phyloP scores from a whole-genome alignment of 2,329 filamentous ascomycete genomes.

The Pleomassaria siparia region DNA sequence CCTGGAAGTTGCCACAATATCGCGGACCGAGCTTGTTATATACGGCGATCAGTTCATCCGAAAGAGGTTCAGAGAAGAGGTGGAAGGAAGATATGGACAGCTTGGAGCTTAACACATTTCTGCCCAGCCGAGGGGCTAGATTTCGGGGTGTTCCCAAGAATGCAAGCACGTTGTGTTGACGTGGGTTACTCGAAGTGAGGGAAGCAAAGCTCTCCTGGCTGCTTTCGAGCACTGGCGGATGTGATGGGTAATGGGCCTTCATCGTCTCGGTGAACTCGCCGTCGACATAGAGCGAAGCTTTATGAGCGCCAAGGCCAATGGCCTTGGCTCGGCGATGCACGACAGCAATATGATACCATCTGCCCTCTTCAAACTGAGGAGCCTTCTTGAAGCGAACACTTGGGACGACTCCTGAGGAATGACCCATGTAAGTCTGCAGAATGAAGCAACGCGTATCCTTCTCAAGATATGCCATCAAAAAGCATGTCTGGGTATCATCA shows the following conservation, averaged over 20 bases:
- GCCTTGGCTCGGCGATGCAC: constrained; percentile 76
- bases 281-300: constrained; percentile 86
- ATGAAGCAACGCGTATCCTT: constrained; percentile 93
- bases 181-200: constrained; percentile 58
- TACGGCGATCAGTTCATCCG: constrained; percentile 88
- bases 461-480: constrained; percentile 90
- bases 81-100: constrained; percentile 92
- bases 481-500: constrained; percentile 88
- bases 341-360: constrained; percentile 92
- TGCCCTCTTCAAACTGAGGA: constrained; percentile 69
- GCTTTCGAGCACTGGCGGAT: constrained; percentile 65
- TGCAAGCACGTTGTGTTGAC: constrained; percentile 75
- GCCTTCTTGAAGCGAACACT: constrained; percentile 95
- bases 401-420: constrained; percentile 63
- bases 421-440: constrained; percentile 89
- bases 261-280: constrained; percentile 93
- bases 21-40: constrained; percentile 86
- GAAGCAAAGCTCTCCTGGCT: constrained; percentile 71
- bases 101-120: constrained; percentile 71
- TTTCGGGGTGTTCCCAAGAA: constrained; percentile 93
- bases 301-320: constrained; percentile 68
- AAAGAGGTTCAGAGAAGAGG: constrained; percentile 82
- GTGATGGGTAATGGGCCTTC: constrained; percentile 82
- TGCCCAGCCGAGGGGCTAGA: constrained; percentile 73
- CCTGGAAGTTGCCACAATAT: constrained; percentile 95